phyloP scores from a whole-genome alignment of 805 yeast species.

The Nakazawaea pomicola region DNA sequence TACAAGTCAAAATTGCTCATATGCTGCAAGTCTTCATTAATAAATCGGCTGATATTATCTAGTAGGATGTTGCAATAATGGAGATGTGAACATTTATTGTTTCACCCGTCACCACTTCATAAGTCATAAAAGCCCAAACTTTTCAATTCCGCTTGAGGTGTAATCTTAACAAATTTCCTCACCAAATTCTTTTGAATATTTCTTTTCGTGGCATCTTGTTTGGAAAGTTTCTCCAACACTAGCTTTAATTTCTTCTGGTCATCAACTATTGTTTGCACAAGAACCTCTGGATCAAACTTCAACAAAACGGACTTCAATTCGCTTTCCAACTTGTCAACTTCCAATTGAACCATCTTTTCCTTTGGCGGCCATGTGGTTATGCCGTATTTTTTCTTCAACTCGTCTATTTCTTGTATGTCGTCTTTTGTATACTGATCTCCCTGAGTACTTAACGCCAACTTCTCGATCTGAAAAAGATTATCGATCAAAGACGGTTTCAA shows the following conservation, averaged over 20 bases:
- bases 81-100: too few relatives aligned
- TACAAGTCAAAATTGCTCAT: too few relatives aligned
- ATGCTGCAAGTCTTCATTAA: too few relatives aligned
- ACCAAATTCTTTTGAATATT: slow-evolving; percentile 66
- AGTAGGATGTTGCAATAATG: too few relatives aligned
- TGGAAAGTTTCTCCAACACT: slow-evolving; percentile 31
- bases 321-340: slow-evolving; percentile 20
- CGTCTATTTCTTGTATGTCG: slow-evolving; percentile 31
- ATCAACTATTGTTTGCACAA: slow-evolving; percentile 18
- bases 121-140: slow-evolving; percentile 17
- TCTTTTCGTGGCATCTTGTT: slow-evolving; percentile 37
- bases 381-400: slow-evolving; percentile 40
- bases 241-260: slow-evolving; percentile 25
- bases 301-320: slow-evolving; percentile 31
- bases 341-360: slow-evolving; percentile 34
- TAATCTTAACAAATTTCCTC: slow-evolving; percentile 45
- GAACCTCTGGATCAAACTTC: slow-evolving; percentile 25
- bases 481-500: slow-evolving; percentile 21
- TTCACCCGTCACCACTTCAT: background rate
- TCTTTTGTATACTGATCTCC: slow-evolving; percentile 18
- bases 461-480: slow-evolving; percentile 23
- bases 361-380: slow-evolving; percentile 43
- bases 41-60: too few relatives aligned
- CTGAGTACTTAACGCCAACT: slow-evolving; percentile 13
- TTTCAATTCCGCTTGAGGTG: slow-evolving; percentile 22